Evolutionary conservation across 495 filamentous ascomycete genomes (phyloP).

Genomic region (Apiosordaria backusii): DNA sequence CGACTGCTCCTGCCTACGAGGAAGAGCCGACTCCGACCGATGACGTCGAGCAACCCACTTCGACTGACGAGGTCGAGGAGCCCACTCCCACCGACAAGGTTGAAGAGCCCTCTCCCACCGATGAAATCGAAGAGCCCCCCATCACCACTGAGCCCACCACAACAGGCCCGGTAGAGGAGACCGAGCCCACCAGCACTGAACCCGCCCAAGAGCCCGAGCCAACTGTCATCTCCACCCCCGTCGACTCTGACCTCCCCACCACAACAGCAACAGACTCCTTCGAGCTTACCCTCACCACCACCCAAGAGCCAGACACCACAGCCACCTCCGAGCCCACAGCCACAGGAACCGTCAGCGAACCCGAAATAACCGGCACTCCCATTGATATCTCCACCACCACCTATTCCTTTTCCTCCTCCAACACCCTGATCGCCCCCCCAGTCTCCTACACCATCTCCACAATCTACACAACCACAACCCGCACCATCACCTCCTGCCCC

Average conservation of each 20-base stretch:
- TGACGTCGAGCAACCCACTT: neutral
- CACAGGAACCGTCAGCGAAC: neutral
- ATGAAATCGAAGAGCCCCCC: neutral
- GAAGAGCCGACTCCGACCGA: neutral
- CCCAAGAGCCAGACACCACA: neutral
- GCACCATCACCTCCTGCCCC: constrained; percentile 44
- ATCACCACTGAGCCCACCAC: neutral
- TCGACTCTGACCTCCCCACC: neutral
- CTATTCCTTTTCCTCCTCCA: constrained; percentile 48
- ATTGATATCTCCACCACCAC: constrained; percentile 47
- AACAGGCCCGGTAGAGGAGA: neutral
- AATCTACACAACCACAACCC: constrained; percentile 17
- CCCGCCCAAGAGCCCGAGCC: neutral
- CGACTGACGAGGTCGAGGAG: neutral
- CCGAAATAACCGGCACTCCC: constrained; percentile 14
- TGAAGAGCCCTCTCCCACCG: neutral
- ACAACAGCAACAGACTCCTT: neutral
- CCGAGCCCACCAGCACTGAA: neutral
- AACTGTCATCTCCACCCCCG: neutral
- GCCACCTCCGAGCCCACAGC: neutral
- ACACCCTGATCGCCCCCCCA: constrained; percentile 14
- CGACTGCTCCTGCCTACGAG: neutral
- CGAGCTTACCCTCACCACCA: neutral
- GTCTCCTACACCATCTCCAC: constrained; percentile 26
- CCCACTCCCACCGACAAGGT: neutral